Base-by-base conservation (phyloP, 225 moss, liverwort and hornwort species). In the Asterella californica region DNA sequence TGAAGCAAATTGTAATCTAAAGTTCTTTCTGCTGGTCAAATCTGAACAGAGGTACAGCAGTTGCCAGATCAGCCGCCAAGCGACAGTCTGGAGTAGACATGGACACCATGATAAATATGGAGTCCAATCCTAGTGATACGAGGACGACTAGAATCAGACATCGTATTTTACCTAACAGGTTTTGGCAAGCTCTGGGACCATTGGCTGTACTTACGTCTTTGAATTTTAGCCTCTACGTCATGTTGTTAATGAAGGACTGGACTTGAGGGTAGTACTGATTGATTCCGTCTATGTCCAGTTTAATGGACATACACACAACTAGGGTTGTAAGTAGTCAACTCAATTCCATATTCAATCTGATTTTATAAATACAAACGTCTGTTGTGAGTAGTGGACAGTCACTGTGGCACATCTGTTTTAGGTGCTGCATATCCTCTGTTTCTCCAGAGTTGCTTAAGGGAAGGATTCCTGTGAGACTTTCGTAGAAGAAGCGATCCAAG, bases 231-330 rank as follows among this genome's bases (percentile, higher is more conserved):
- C 89, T 93, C 77, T 93, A 93, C 84, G 89, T 91, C 17, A 79
- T 91, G 68, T 81, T 93, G 79, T 84, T 93, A n/a, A 93, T 93
- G 89, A 93, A 90, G 78, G 93, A 93, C 80, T 93, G 93, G 91
- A 90, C 89, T 9, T 80, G 72, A 80, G 54, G 45, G 67, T 67
- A 67, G 67, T 30, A 57, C 14, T 52, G 15, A 12, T 6, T 12
- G 12, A 52, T 17, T 57, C 2, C 2, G 24, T 5, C 17, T 57
- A 19, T 21, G 2, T 24, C 57, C 14, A 0, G 2, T 57, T 57
- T 24, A 5, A 57, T 54, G 54, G 54, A 9, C 18, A 14, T 18
- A 54, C 5, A 15, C 3, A 22, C 6, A 21, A 19, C 19, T 5
- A 17, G 57, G 57, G 6, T 24, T 21, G n/a, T n/a, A 24, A 57